Evolutionary conservation across 2,329 filamentous ascomycete species (phyloP).

Genomic region (Trichocomaceae sp.): DNA sequence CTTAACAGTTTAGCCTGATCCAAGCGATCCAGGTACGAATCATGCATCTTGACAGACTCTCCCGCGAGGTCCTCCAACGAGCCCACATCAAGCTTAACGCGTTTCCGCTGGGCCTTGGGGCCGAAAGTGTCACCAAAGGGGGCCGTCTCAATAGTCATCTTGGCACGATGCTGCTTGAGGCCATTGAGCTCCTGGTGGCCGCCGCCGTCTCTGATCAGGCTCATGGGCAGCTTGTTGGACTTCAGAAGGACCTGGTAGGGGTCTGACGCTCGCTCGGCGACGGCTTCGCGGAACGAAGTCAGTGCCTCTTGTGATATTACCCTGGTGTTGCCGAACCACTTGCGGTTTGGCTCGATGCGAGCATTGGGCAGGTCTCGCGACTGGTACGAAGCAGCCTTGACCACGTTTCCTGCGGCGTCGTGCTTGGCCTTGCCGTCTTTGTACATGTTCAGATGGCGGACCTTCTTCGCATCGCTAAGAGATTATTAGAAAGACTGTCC

Average conservation of each 20-base stretch:
- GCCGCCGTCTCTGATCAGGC: slow-evolving; percentile 79
- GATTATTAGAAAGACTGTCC: not conserved
- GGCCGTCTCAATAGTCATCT: slow-evolving; percentile 82
- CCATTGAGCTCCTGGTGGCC: slow-evolving; percentile 63
- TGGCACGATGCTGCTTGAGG: slow-evolving; percentile 84
- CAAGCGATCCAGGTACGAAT: slow-evolving; percentile 70
- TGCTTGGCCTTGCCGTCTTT: slow-evolving; percentile 79
- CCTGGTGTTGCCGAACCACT: slow-evolving; percentile 96
- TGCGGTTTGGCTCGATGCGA: slow-evolving; percentile 88
- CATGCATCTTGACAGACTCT: slow-evolving; percentile 71
- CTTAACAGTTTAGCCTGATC: slow-evolving; percentile 73
- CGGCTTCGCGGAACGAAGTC: slow-evolving; percentile 79
- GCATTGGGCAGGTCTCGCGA: slow-evolving; percentile 73
- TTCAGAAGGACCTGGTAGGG: slow-evolving; percentile 94
- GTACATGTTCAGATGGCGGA: slow-evolving; percentile 82
- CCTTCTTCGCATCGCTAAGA: slow-evolving; percentile 65
- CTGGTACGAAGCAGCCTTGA: slow-evolving; percentile 76
- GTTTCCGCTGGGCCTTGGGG: slow-evolving; percentile 85
- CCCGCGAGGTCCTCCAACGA: slow-evolving; percentile 76
- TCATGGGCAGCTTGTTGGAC: slow-evolving; percentile 95
- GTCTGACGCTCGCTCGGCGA: slow-evolving; percentile 82
- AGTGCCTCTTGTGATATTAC: slow-evolving; percentile 85
- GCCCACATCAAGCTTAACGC: slow-evolving; percentile 79
- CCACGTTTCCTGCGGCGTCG: slow-evolving; percentile 77
- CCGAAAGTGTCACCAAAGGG: slow-evolving; percentile 88